Evolutionary conservation across 2,329 filamentous ascomycete genomes (phyloP), one percentile per base, ranked within the genome.

Genomic region (Pestalotiopsis sp.): DNA sequence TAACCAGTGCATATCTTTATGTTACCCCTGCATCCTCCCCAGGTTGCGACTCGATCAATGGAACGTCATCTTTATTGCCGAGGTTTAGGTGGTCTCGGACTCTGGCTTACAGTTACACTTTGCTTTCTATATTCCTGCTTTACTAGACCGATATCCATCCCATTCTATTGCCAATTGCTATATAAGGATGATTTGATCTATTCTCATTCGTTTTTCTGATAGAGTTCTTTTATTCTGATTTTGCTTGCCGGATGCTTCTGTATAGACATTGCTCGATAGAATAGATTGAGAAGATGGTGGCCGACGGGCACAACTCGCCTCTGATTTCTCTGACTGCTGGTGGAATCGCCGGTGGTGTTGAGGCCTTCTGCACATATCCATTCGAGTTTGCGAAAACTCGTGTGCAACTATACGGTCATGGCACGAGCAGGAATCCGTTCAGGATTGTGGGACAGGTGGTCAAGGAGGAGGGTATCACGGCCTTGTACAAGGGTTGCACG

Each of bases 331-430:
- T 78, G 22, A 69, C 72, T 17, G 75, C 74, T 61, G 76, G 76
- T 64, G 76, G 76, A 20, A 75, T 76, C 52, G 76, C 76, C 44
- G 76, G 76, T 35, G 76, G 75, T 52, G 69, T 78, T 63, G 75
- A 77, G 65, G 74, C 76, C 4, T 75, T 75, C 17, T 77, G 74
- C 70, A 78, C 76, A 52, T 89, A 90, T 75, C 88, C 88, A 3
- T 85, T 90, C 75, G 88, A 90, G 74, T 90, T 89, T 71, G 88
- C 88, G 58, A 91, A 90, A 76, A 90, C 88, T 1, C 81, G 87
- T 66, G 85, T 88, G 39, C 86, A 89, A 72, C 78, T 88, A 20
- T 83, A 78, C 68, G 74, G 79, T 55, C 79, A 74, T 69, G 73
- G 69, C 73, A 82, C 74, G 20, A 65, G 84, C 1, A 78, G 80